Evolutionary conservation across 2,329 filamentous ascomycete species (phyloP).

Genomic region (Aspergillus sp.): DNA sequence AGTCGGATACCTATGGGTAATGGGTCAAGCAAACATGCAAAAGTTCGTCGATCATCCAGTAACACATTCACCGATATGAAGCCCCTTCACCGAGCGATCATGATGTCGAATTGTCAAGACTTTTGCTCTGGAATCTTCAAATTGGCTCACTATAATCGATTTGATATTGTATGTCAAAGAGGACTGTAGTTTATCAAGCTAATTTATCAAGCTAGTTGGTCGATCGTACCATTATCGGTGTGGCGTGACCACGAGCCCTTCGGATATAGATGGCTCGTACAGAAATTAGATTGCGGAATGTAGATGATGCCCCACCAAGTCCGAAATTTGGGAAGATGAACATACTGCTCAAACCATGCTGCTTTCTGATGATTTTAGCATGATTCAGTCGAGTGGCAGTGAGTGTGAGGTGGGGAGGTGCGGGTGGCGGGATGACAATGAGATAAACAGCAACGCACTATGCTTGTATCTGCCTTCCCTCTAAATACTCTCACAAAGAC

Average conservation of each 20-base stretch:
- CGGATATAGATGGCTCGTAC: neutral
- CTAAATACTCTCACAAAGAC: too few relatives aligned
- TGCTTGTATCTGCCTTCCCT: too few relatives aligned
- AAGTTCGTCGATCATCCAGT: neutral
- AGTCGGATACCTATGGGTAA: too few relatives aligned
- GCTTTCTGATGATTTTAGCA: neutral
- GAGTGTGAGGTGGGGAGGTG: neutral
- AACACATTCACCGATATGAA: neutral
- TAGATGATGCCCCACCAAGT: too few relatives aligned
- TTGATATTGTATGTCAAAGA: too few relatives aligned
- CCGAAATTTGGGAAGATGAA: neutral
- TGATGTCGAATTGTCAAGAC: neutral
- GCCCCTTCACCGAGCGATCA: neutral
- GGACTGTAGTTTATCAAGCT: neutral
- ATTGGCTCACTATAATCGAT: too few relatives aligned
- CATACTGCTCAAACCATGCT: neutral
- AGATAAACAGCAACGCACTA: neutral
- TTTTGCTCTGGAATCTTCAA: neutral
- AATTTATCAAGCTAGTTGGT: neutral
- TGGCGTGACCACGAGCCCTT: constrained; percentile 3
- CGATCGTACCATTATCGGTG: neutral
- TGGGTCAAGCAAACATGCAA: neutral
- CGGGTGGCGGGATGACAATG: neutral
- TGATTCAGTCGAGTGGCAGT: neutral
- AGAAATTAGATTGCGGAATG: neutral